phyloP scores from a whole-genome alignment of 495 filamentous ascomycete genomes.

The Aspergillus wentii region DNA sequence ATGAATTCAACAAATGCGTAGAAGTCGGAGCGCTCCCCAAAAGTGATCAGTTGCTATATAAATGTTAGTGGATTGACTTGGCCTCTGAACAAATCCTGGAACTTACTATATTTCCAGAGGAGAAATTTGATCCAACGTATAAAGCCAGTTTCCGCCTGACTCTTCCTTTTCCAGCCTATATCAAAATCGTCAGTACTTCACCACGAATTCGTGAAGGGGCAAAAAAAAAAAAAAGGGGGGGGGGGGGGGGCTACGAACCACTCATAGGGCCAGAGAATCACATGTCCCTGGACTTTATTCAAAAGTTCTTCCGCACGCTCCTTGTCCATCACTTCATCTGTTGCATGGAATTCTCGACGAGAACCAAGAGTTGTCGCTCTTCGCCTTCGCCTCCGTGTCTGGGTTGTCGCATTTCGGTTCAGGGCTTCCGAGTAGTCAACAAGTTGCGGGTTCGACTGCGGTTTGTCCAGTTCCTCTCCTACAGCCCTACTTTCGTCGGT shows the following conservation, averaged over 20 bases:
- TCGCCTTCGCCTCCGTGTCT: slow-evolving; percentile 52
- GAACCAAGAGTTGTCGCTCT: slow-evolving; percentile 74
- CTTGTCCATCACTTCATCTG: slow-evolving; percentile 67
- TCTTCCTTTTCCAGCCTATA: slow-evolving; percentile 76
- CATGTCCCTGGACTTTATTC: slow-evolving; percentile 76
- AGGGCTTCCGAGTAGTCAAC: slow-evolving; percentile 47
- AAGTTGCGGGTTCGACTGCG: slow-evolving; percentile 27
- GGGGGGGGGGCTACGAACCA: slow-evolving; percentile 46
- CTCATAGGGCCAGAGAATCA: slow-evolving; percentile 91
- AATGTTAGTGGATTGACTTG: neutral
- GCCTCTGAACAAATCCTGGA: too few species aligned
- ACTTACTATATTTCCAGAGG: slow-evolving; percentile 97
- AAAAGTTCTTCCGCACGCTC: slow-evolving; percentile 76
- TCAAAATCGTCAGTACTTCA: slow-evolving; percentile 1
- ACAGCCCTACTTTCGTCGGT: slow-evolving; percentile 16
- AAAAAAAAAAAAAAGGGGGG: neutral
- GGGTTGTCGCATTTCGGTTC: slow-evolving; percentile 38
- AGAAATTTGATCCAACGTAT: slow-evolving; percentile 91
- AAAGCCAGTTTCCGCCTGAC: slow-evolving; percentile 91
- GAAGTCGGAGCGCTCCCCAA: too few species aligned
- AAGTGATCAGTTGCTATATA: neutral
- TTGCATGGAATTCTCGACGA: slow-evolving; percentile 62
- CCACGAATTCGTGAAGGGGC: neutral
- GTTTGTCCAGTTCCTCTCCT: slow-evolving; percentile 29
- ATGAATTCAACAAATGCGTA: too few species aligned